phyloP scores from a whole-genome alignment of 352 stramenopile species.

The Peronospora farinosa region DNA sequence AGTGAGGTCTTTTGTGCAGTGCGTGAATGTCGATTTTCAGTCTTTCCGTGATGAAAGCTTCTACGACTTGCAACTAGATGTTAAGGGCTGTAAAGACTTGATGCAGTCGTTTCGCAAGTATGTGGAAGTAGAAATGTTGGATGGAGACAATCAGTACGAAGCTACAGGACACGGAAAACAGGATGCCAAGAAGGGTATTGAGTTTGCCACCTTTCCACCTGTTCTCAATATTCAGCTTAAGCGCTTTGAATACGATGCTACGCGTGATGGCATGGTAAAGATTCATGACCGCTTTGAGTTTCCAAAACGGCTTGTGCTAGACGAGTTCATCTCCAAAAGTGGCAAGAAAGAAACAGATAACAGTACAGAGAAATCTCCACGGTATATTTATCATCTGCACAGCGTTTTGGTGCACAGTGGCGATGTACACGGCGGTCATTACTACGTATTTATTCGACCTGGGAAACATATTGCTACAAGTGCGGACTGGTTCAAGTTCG shows the following conservation, averaged over 20 bases:
- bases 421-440: conserved; percentile 82
- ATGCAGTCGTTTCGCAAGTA: conserved; percentile 90
- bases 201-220: conserved; percentile 81
- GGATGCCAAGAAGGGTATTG: conserved; percentile 84
- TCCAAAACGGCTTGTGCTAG: conserved; percentile 64
- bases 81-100: conserved; percentile 88
- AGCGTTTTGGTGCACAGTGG: conserved; percentile 83
- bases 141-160: conserved; percentile 93
- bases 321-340: conserved; percentile 44
- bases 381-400: conserved; percentile 73
- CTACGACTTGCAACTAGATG: conserved; percentile 89
- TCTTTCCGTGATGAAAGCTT: conserved; percentile 88
- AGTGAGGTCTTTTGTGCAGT: conserved; percentile 88
- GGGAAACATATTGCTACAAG: conserved; percentile 56
- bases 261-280: conserved; percentile 86
- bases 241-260: conserved; percentile 82
- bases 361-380: conserved; percentile 8
- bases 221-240: conserved; percentile 92
- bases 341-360: conserved; percentile 2
- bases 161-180: conserved; percentile 85
- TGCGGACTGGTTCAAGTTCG: conserved; percentile 76
- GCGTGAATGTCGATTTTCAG: conserved; percentile 86
- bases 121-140: conserved; percentile 87
- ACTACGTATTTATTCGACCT: conserved; percentile 87
- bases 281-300: conserved; percentile 87